Evolutionary conservation across 1,284 basidiomycete genomes (phyloP), one percentile per base, ranked within the genome.

Genomic region (Cutaneotrichosporon cavernicola): DNA sequence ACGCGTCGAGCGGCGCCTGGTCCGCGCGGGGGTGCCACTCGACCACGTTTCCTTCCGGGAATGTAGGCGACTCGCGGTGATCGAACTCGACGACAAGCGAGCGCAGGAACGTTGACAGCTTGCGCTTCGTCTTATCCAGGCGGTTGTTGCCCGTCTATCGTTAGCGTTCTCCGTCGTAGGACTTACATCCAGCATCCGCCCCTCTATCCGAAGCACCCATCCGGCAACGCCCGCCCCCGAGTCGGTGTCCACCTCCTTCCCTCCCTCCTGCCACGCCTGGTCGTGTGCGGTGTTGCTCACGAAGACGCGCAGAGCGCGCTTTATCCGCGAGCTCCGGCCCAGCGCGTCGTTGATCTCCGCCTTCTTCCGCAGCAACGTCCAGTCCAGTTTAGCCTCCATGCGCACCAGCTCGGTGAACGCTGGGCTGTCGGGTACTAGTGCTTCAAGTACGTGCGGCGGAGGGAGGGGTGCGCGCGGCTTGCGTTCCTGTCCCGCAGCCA

Each of bases 381-480:
- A 98, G 80, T 98, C 95, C 11, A 98, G 84, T 77, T 90, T 91
- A 67, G 90, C 86, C 80, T 97, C 95, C 85, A 92, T 90, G 65
- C 90, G 88, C 55, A 95, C 82, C 36, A 98, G 83, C 73, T 91
- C 88, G 64, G 87, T 85, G 80, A 97, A 98, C 84, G 96, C 90
- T 61, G 85, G 85, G 26, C 91, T 91, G 79, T 96, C 89, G 21
- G 89, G 85, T 72, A 94, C 78, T 43, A 80, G 75, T 7, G 69
- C 64, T 36, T 76, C 70, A 18, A 80, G 72, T 32, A 81, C 67
- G 58, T 81, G 77, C 14, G 80, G 78, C 36, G 80, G 79, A 2
- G 80, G 80, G 22, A 81, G 73, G 7, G 76, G 76, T 10, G 75
- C 72, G n/a, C 76, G 71, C 1, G 72, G 67, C 65, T 76, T 77